Evolutionary conservation across 192 early-diverging fungal species (phyloP), one percentile per base, ranked within the genome.

Genomic region (Cladochytrium replicatum): DNA sequence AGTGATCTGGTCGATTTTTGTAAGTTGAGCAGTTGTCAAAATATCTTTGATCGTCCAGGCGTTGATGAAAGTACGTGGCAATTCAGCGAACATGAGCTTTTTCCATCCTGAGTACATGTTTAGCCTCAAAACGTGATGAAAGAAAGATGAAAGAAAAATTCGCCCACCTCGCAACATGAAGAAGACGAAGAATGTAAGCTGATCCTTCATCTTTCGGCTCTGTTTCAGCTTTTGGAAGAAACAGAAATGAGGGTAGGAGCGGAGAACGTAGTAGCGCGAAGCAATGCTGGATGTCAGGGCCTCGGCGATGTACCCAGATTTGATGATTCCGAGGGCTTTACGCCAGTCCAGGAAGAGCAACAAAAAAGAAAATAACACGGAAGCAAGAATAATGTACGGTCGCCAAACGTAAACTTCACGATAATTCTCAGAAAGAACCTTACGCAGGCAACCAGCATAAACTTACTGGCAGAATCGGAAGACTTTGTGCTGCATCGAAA

Each of bases 171-270:
- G 79, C 48, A 90, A 80, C n/a, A 72, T 68, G 60, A 90, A 90
- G 53, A 85, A 92, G n/a, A 86, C 81, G 65, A 75, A 90, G 55
- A 89, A 90, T 4, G 87, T 85, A 2, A 89, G 21, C 1, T 71
- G 55, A 41, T 92, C 89, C 17, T 68, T 68, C 5, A 47, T 44
- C 61, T 72, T 84, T 11, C 70, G 74, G 2, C 78, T 75, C 37
- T 72, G 66, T 37, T 88, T 65, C 44, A 92, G 82, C 32, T 82
- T 69, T 3, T 58, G 39, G 57, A 92, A 92, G 32, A 92, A 72
- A 63, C 89, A 92, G 49, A 75, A 92, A 67, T 90, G 80, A 8
- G 80, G 57, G 58, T 87, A 90, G 8, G 75, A 81, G 24, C 71
- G 67, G 29, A 89, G 52, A 29, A 73, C 76, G 52, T 88, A 85